Conservation (phyloP, 169 alveolate genomes). For the Plasmodium sp. region DNA sequence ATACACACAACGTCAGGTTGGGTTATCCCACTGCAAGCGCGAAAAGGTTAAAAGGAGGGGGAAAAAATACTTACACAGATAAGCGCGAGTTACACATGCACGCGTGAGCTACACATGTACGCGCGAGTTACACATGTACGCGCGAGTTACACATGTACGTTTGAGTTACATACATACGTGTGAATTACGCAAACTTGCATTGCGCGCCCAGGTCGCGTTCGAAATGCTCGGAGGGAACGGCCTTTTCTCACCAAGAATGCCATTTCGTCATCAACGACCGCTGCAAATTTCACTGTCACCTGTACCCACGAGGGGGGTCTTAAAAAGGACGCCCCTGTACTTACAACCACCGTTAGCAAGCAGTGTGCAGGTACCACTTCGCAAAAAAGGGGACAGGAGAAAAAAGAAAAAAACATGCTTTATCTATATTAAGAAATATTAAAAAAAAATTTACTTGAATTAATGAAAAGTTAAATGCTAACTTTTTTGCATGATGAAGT, state of each 20-base stretch:
- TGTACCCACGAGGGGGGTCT: background rate
- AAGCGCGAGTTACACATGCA: background rate
- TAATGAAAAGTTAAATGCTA: background rate
- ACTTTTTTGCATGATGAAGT: slow-evolving; percentile 1
- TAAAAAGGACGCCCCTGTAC: background rate
- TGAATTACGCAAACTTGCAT: background rate
- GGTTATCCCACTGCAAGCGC: background rate
- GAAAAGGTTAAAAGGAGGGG: background rate
- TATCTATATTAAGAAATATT: background rate
- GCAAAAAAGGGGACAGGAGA: background rate
- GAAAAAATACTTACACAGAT: background rate
- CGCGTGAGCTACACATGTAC: no score
- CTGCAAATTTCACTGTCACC: background rate
- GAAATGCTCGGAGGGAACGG: background rate
- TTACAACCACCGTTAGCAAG: background rate
- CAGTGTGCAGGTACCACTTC: background rate
- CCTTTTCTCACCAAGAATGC: background rate
- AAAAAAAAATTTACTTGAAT: background rate
- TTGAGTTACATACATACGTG: background rate
- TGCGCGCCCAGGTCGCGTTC: background rate
- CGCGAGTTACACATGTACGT: background rate
- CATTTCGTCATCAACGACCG: background rate
- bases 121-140: background rate
- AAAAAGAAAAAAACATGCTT: background rate
- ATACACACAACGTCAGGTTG: background rate